A percentile compares a stretch with the other conserved stretches of the same genome.
Conservation (phyloP, 2,329 filamentous ascomycete species). For the Gaeumannomyces tritici region DNA sequence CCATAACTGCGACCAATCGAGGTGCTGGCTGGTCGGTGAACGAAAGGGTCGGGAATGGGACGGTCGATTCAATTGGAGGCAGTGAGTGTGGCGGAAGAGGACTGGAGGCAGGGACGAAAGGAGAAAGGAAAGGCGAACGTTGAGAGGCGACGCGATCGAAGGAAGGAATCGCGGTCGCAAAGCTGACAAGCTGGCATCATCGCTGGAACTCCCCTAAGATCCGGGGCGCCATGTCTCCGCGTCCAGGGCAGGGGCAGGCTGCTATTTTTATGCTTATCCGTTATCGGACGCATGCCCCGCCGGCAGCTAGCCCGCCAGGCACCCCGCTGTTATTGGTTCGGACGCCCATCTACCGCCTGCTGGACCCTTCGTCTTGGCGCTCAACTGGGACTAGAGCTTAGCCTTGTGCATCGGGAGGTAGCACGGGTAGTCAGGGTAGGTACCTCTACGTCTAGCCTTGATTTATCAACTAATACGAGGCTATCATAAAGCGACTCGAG, state of each 20-base stretch:
- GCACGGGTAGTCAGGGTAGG: too few species aligned
- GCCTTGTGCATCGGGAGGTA: too few species aligned
- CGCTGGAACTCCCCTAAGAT: background rate
- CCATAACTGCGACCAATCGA: conserved; percentile 40
- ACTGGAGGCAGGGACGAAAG: background rate
- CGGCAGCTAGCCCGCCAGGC: background rate
- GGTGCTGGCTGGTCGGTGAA: background rate
- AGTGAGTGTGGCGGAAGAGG: background rate
- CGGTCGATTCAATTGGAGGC: background rate
- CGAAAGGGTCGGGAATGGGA: background rate
- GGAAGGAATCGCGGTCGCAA: background rate
- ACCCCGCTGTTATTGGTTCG: background rate
- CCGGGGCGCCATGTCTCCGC: too few species aligned
- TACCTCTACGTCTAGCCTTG: background rate
- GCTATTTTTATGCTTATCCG: background rate
- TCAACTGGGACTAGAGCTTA: too few species aligned
- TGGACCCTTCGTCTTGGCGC: background rate
- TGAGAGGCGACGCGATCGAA: background rate
- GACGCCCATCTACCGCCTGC: too few species aligned
- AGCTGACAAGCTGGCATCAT: background rate
- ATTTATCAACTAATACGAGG: background rate
- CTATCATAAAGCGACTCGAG: background rate
- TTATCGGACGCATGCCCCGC: background rate
- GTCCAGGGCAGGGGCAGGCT: too few species aligned
- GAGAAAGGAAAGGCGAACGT: background rate